Conservation (phyloP, 2,329 filamentous ascomycete species). For the Fusarium vanettenii region DNA sequence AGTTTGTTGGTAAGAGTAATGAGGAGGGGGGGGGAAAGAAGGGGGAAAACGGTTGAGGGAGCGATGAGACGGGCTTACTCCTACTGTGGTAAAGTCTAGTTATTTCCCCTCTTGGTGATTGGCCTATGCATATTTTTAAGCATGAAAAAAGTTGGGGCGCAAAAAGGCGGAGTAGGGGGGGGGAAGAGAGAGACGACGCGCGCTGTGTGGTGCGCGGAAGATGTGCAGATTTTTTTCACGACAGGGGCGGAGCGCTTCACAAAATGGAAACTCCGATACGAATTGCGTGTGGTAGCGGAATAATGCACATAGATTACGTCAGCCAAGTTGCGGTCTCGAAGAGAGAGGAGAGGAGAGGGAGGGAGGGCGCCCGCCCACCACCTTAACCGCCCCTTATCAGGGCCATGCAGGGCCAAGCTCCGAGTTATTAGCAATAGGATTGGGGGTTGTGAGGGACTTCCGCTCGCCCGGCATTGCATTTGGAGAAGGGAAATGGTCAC, state of each 20-base stretch:
- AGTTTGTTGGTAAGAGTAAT: not conserved
- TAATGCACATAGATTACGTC: not conserved
- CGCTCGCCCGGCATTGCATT: conserved; percentile 16
- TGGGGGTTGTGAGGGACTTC: conserved; percentile 4
- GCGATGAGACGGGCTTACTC: not conserved
- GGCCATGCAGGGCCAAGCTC: conserved; percentile 17
- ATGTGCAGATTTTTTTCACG: not conserved
- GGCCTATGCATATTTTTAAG: conserved; percentile 12
- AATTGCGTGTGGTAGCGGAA: not conserved
- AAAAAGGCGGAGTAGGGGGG: conserved; percentile 10
- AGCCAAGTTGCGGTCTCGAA: conserved; percentile 2
- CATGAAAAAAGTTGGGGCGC: conserved; percentile 20
- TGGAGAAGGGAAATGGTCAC: not conserved
- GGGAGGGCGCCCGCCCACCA: not conserved
- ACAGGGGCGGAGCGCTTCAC: not conserved
- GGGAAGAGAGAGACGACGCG: not conserved
- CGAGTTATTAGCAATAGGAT: not conserved
- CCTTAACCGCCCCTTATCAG: not conserved
- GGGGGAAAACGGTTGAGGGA: not conserved
- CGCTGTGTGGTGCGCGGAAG: not conserved
- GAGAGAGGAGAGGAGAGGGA: not conserved
- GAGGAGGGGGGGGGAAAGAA: not conserved
- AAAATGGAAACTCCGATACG: conserved; percentile 1
- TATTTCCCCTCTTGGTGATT: not conserved
- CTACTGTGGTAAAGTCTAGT: not conserved